Evolutionary conservation across 257 asterid species (phyloP).

Genomic region (Solanum habrochaites): DNA sequence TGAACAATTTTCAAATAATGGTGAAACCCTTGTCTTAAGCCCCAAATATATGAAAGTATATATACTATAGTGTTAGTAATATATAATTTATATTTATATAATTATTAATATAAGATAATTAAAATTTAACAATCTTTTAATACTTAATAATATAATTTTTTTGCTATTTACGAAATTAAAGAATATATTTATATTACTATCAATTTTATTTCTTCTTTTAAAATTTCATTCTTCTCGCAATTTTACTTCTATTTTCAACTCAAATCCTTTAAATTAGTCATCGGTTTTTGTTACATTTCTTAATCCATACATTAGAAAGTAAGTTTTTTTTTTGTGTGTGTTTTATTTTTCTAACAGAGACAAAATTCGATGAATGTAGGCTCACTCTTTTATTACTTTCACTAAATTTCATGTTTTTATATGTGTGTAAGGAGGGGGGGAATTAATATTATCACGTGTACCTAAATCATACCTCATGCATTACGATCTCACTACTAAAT

Average conservation of each 20-base stretch:
- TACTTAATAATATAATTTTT: no score
- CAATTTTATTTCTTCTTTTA: no score
- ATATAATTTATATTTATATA: no score
- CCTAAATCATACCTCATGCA: accelerated
- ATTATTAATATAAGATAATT: no score
- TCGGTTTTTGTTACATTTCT: background rate
- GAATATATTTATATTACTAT: no score
- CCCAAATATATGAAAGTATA: background rate
- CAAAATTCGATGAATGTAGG: background rate
- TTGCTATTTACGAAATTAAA: no score
- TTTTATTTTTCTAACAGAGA: background rate
- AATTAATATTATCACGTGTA: accelerated
- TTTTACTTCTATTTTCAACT: background rate
- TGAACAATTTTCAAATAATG: background rate
- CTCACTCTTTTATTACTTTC: background rate
- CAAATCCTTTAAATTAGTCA: background rate
- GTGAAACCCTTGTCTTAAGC: background rate
- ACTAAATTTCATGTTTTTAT: background rate
- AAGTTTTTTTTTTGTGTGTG: no score
- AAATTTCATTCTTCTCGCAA: no score
- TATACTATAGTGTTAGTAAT: background rate
- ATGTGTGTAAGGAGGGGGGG: background rate
- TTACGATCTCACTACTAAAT: background rate
- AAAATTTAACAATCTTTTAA: no score
- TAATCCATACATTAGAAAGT: background rate